Evolutionary conservation across 176 grass and related monocot species (phyloP).

Genomic region (Oryza officinalis): DNA sequence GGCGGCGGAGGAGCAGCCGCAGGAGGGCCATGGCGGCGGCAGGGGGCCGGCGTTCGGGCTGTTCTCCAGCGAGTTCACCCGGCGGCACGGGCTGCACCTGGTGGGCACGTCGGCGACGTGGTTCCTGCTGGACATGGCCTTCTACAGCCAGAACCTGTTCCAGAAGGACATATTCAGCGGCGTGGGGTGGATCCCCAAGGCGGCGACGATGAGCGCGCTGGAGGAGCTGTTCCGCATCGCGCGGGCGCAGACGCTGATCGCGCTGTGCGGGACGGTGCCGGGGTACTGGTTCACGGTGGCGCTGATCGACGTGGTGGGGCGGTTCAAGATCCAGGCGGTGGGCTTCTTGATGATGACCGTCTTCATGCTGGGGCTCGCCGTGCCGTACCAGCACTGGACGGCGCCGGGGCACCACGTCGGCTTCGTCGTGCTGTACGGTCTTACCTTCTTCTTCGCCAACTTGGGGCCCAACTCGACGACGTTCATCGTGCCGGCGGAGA

Average conservation of each 20-base stretch:
- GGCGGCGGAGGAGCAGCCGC: neutral
- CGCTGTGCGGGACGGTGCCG: slow-evolving; percentile 49
- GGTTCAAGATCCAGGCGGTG: slow-evolving; percentile 43
- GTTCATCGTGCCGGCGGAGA: slow-evolving; percentile 59
- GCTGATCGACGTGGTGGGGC: slow-evolving; percentile 41
- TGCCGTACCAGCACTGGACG: slow-evolving; percentile 43
- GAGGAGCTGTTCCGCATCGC: slow-evolving; percentile 52
- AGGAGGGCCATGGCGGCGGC: no score
- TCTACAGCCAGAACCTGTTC: slow-evolving; percentile 90
- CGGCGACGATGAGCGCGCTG: slow-evolving; percentile 53
- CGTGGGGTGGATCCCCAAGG: slow-evolving; percentile 69
- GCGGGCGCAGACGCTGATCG: slow-evolving; percentile 49
- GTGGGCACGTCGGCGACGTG: slow-evolving; percentile 54
- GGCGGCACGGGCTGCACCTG: slow-evolving; percentile 61
- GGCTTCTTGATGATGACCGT: slow-evolving; percentile 53
- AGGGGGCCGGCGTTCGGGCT: slow-evolving; percentile 43
- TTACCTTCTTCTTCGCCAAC: slow-evolving; percentile 93
- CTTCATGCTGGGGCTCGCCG: slow-evolving; percentile 37
- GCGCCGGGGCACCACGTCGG: slow-evolving; percentile 24
- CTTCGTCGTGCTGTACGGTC: slow-evolving; percentile 38
- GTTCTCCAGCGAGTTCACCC: slow-evolving; percentile 54
- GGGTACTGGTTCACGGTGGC: slow-evolving; percentile 53
- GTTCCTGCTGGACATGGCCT: slow-evolving; percentile 78
- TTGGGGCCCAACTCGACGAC: slow-evolving; percentile 71
- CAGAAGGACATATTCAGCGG: slow-evolving; percentile 94